Percentiles rank a stretch among this genome's conserved stretches.
Evolutionary conservation across 139 green algal species (phyloP).

Genomic region (Coelastrella sp.): DNA sequence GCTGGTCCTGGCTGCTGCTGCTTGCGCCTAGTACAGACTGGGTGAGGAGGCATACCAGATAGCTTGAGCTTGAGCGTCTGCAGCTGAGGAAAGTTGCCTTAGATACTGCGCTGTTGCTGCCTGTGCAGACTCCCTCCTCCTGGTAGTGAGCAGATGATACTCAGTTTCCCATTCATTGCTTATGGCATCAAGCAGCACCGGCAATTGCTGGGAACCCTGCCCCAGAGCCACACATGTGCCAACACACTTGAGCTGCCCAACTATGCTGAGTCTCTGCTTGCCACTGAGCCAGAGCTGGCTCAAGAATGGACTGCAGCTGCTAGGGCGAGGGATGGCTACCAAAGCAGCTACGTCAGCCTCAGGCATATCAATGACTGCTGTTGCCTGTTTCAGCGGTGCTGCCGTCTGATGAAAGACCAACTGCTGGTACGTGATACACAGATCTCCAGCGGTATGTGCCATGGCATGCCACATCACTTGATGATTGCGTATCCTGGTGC

Average conservation of each 20-base stretch:
- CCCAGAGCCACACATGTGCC: slow-evolving; percentile 57
- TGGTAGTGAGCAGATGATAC: slow-evolving; percentile 61
- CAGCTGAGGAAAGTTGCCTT: neutral
- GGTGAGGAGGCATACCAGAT: too few species aligned
- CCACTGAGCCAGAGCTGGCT: slow-evolving; percentile 9
- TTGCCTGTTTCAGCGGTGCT: neutral
- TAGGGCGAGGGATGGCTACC: neutral
- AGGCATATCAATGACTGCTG: too few species aligned
- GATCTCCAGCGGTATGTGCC: neutral
- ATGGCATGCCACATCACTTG: neutral
- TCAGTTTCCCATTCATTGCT: slow-evolving; percentile 70
- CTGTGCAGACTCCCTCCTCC: slow-evolving; percentile 41
- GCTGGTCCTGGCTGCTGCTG: too few species aligned
- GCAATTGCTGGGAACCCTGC: slow-evolving; percentile 67
- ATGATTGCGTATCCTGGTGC: neutral
- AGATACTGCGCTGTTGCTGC: neutral
- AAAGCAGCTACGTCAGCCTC: neutral
- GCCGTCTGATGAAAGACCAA: neutral
- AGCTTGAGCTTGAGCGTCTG: too few species aligned
- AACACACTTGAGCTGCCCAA: slow-evolving; percentile 79
- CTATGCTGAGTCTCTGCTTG: slow-evolving; percentile 68
- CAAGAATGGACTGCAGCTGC: neutral
- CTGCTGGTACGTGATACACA: neutral
- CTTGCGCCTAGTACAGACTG: neutral
- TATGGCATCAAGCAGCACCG: slow-evolving; percentile 53